A percentile compares a stretch with the other conserved stretches of the same genome.
Evolutionary conservation across 2,329 filamentous ascomycete species (phyloP).

Genomic region (Neonectria sp.): DNA sequence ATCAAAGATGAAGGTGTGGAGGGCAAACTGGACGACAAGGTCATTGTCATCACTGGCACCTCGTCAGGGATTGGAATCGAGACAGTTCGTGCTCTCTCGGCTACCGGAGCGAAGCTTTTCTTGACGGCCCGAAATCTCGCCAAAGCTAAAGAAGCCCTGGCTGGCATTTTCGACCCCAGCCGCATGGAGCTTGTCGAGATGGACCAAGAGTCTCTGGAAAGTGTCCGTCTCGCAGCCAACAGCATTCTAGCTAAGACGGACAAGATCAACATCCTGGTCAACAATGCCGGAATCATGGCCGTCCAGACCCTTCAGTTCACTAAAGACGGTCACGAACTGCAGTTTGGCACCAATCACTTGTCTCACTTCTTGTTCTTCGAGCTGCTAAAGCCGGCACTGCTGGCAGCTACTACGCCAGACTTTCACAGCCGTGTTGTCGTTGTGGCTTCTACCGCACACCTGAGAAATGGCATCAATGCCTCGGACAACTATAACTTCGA

Average conservation of each 20-base stretch:
- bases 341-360: constrained; percentile 47
- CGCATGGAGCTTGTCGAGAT: constrained; percentile 15
- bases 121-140: constrained; percentile 17
- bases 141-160: constrained; percentile 14
- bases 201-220: constrained; percentile 37
- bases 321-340: constrained; percentile 42
- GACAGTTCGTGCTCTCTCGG: constrained; percentile 16
- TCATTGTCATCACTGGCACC: constrained; percentile 32
- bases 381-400: constrained; percentile 16
- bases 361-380: constrained; percentile 33
- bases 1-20: constrained; percentile 17
- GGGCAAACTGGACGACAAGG: constrained; percentile 20
- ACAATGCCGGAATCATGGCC: constrained; percentile 12
- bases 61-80: constrained; percentile 22
- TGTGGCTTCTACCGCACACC: no score
- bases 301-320: constrained; percentile 38
- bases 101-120: constrained; percentile 16
- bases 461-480: no score
- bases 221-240: constrained; percentile 47
- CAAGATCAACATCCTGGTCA: constrained; percentile 58
- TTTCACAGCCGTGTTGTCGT: no score
- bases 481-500: no score
- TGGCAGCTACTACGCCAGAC: neutral
- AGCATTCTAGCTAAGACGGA: constrained; percentile 48
- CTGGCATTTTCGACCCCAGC: constrained; percentile 14